Conservation (phyloP, 2,329 filamentous ascomycete species). For the Coniochaeta sp. region DNA sequence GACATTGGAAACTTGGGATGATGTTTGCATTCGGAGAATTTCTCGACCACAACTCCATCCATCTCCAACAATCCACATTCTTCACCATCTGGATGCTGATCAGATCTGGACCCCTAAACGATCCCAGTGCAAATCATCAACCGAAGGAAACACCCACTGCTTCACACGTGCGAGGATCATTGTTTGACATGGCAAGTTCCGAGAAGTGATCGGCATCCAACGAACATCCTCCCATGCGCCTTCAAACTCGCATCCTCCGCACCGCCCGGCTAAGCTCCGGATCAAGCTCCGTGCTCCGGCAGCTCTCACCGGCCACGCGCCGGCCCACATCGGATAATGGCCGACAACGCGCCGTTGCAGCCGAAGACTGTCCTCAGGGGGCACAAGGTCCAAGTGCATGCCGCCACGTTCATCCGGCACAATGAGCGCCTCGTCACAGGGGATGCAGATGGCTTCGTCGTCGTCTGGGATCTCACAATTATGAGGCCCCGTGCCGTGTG, state of each 20-base stretch:
- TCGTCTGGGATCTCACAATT: conserved; percentile 76
- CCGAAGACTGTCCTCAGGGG: conserved; percentile 70
- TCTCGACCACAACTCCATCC: not conserved
- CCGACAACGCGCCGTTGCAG: conserved; percentile 21
- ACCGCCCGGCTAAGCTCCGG: not conserved
- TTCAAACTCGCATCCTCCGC: not conserved
- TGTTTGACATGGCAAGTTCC: not conserved
- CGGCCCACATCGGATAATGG: not conserved
- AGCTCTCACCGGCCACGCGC: not conserved
- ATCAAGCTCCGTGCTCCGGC: not conserved
- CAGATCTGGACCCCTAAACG: not conserved
- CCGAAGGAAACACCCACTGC: not conserved
- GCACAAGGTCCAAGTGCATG: conserved; percentile 74
- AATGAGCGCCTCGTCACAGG: conserved; percentile 78
- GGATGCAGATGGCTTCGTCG: conserved; percentile 83
- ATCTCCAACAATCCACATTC: too few relatives aligned
- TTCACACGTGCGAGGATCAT: not conserved
- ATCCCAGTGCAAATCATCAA: conserved; percentile 1
- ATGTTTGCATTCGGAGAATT: not conserved
- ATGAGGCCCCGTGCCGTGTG: conserved; percentile 80
- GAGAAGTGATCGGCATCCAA: not conserved
- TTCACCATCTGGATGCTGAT: not conserved
- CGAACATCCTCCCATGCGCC: not conserved
- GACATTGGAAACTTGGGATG: too few relatives aligned
- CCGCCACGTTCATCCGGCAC: conserved; percentile 60